Evolutionary conservation across 495 filamentous ascomycete genomes (phyloP).

Genomic region (Trichoderma orchidacearum): DNA sequence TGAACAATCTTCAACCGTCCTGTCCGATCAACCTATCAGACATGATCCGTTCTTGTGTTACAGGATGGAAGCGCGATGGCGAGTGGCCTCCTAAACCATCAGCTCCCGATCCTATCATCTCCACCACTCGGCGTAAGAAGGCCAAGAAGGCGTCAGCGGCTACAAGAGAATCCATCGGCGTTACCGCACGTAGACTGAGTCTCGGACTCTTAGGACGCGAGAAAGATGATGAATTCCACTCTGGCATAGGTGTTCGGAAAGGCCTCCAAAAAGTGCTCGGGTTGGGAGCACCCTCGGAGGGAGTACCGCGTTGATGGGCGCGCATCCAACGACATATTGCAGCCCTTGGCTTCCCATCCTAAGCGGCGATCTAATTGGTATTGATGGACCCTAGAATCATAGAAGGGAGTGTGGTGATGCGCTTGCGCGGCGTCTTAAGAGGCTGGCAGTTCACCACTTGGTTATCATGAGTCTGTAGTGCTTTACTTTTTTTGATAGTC

Average conservation of each 20-base stretch:
- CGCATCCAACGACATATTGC: background rate
- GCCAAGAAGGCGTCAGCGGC: conserved; percentile 18
- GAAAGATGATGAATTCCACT: conserved; percentile 5
- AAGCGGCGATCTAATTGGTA: no score
- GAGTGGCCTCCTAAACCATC: conserved; percentile 67
- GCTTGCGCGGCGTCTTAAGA: background rate
- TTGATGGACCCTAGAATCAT: background rate
- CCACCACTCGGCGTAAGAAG: conserved; percentile 11
- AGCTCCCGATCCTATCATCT: conserved; percentile 10
- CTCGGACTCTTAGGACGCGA: conserved; percentile 14
- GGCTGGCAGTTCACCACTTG: background rate
- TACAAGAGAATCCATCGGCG: conserved; percentile 10
- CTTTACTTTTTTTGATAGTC: background rate
- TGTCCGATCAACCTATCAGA: conserved; percentile 79
- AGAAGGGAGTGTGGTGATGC: background rate
- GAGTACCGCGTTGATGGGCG: background rate
- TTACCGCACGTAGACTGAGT: conserved; percentile 18
- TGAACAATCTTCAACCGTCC: conserved; percentile 61
- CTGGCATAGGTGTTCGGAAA: conserved; percentile 5
- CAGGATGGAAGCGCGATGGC: conserved; percentile 87
- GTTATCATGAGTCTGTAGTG: background rate
- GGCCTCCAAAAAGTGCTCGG: conserved; percentile 9
- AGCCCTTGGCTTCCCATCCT: background rate
- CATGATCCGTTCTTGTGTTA: conserved; percentile 67
- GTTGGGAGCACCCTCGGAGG: conserved; percentile 5